These are phyloP conservation scores for Monosporascus sp. DNA, from an alignment of 2,329 filamentous ascomycete genomes.

Conservation along the genomic window DNA sequence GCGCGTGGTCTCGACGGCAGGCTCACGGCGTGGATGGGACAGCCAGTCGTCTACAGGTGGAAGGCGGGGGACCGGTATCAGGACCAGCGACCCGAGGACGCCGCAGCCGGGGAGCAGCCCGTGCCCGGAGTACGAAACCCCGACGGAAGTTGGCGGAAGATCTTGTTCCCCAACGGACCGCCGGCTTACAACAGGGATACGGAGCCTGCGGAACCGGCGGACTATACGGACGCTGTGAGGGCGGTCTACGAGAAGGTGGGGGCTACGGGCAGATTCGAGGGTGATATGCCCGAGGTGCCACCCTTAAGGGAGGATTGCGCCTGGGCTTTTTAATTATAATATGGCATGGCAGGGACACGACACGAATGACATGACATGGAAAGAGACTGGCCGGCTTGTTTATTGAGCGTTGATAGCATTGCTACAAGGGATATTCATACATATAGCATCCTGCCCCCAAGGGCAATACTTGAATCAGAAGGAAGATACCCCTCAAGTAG, in stretches of 20 bases:
- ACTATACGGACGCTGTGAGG: conserved; percentile 55
- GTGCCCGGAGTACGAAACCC: conserved; percentile 44
- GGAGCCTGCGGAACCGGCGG: conserved; percentile 43
- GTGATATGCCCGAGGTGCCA: conserved; percentile 71
- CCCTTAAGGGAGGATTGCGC: conserved; percentile 70
- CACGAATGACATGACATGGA: conserved; percentile 4
- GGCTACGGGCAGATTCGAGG: conserved; percentile 61
- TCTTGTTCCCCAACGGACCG: conserved; percentile 70
- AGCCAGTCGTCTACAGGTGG: conserved; percentile 53
- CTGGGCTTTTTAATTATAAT: conserved; percentile 59
- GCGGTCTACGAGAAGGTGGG: conserved; percentile 60
- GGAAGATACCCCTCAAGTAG: not conserved
- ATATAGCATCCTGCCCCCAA: too few species aligned
- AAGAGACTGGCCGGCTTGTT: not conserved
- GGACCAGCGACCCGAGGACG: conserved; percentile 6
- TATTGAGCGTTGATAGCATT: too few species aligned
- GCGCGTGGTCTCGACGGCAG: conserved; percentile 35
- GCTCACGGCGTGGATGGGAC: conserved; percentile 57
- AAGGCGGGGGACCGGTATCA: conserved; percentile 18
- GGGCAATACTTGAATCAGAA: too few species aligned
- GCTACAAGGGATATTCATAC: too few species aligned
- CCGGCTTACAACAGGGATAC: conserved; percentile 59
- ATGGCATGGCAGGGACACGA: not conserved
- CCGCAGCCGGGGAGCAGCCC: conserved; percentile 5
- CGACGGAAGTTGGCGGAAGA: conserved; percentile 54